A percentile compares a stretch with the other conserved stretches of the same genome.
Conservation (phyloP, 2,329 filamentous ascomycete genomes). For the Pseudodiploospora longispora region DNA sequence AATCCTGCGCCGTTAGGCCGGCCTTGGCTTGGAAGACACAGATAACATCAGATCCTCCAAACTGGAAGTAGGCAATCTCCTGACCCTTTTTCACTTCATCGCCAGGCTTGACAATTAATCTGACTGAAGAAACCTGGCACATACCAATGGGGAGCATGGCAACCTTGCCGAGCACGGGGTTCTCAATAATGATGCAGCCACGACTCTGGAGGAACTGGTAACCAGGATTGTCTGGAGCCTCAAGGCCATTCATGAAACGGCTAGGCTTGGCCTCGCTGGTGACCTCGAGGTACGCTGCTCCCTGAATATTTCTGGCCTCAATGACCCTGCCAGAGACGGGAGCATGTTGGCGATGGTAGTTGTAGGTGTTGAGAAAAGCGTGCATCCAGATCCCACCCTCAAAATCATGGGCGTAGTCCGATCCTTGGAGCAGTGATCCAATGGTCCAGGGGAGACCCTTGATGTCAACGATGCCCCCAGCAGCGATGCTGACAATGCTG, state of each 20-base stretch:
- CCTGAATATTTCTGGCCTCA: slow-evolving; percentile 29
- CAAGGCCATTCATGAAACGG: slow-evolving; percentile 14
- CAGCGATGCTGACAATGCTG: slow-evolving; percentile 16
- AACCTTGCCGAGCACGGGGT: slow-evolving; percentile 24
- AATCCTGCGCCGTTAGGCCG: slow-evolving; percentile 10
- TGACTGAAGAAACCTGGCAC: slow-evolving; percentile 34
- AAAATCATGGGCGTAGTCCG: slow-evolving; percentile 23
- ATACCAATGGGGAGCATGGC: slow-evolving; percentile 36
- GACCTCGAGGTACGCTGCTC: slow-evolving; percentile 29
- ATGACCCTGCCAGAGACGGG: slow-evolving; percentile 30
- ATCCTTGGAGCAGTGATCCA: slow-evolving; percentile 24
- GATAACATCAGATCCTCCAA: slow-evolving; percentile 35
- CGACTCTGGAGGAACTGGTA: slow-evolving; percentile 33
- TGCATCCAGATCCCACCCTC: slow-evolving; percentile 33
- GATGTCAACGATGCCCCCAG: slow-evolving; percentile 21
- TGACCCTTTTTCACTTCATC: slow-evolving; percentile 29
- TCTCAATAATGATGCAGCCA: slow-evolving; percentile 31
- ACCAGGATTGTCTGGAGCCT: slow-evolving; percentile 26
- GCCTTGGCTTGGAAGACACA: slow-evolving; percentile 27
- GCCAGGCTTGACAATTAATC: slow-evolving; percentile 18
- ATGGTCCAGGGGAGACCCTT: slow-evolving; percentile 32
- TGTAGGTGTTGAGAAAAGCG: slow-evolving; percentile 28
- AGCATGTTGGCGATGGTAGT: slow-evolving; percentile 35
- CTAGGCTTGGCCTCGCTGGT: slow-evolving; percentile 10
- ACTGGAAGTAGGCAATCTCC: slow-evolving; percentile 34